phyloP scores from a whole-genome alignment of 2,329 filamentous ascomycete species.

The Macrophomina tecta region DNA sequence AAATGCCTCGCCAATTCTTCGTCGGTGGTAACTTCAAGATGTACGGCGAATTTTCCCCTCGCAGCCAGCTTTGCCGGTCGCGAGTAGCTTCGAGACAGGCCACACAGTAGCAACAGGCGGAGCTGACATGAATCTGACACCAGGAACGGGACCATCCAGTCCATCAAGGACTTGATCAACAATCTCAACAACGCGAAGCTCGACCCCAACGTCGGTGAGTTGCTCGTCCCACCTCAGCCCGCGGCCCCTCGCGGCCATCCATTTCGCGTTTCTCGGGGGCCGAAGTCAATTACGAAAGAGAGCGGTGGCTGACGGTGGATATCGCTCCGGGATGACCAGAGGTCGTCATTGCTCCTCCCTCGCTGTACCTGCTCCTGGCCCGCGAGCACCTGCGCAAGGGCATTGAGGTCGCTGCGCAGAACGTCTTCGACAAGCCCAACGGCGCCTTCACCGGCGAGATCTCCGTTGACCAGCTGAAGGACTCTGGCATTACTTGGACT shows the following conservation, averaged over 20 bases:
- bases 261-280: constrained; percentile 27
- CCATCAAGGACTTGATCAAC: constrained; percentile 88
- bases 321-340: constrained; percentile 58
- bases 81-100: not conserved
- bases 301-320: not conserved
- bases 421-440: constrained; percentile 96
- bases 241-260: constrained; percentile 3
- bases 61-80: constrained; percentile 30
- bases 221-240: constrained; percentile 33
- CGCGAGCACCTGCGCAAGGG: constrained; percentile 77
- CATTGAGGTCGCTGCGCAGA: constrained; percentile 90
- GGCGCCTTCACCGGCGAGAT: constrained; percentile 98
- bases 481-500: constrained; percentile 86
- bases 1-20: constrained; percentile 94
- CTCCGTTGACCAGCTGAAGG: constrained; percentile 87
- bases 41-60: constrained; percentile 58
- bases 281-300: not conserved
- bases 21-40: constrained; percentile 99
- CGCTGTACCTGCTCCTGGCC: constrained; percentile 87
- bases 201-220: constrained; percentile 74
- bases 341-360: constrained; percentile 90
- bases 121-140: constrained; percentile 10
- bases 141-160: constrained; percentile 92
- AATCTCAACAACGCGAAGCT: constrained; percentile 87
- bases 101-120: constrained; percentile 24